Conservation (phyloP, 106 monocot genomes). For the Dioscorea zingiberensis region DNA sequence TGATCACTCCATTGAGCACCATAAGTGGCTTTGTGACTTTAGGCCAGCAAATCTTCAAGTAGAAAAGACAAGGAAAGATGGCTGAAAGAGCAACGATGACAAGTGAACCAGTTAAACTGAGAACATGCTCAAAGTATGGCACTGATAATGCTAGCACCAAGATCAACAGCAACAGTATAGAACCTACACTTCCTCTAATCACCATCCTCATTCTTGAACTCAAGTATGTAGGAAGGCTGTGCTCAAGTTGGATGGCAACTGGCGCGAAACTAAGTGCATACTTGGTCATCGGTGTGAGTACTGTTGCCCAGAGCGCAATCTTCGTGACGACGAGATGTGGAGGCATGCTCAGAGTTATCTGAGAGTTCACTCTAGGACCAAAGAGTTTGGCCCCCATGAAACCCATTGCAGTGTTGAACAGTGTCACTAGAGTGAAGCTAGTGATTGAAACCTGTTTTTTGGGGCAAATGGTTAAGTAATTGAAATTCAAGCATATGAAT, state of each 20-base stretch:
- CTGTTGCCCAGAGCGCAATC: slow-evolving; percentile 70
- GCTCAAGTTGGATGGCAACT: slow-evolving; percentile 64
- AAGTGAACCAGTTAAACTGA: slow-evolving; percentile 74
- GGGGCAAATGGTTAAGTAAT: neutral
- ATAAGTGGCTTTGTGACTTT: slow-evolving; percentile 16
- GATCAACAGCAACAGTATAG: slow-evolving; percentile 39
- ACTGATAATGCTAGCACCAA: slow-evolving; percentile 45
- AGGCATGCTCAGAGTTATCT: slow-evolving; percentile 84
- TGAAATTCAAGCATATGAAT: neutral
- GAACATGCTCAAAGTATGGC: slow-evolving; percentile 71
- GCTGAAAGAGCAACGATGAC: slow-evolving; percentile 53
- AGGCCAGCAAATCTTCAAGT: slow-evolving; percentile 63
- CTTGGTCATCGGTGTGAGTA: slow-evolving; percentile 85
- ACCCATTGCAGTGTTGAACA: slow-evolving; percentile 49
- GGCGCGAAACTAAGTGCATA: slow-evolving; percentile 82
- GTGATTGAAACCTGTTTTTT: slow-evolving; percentile 48
- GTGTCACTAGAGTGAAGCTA: slow-evolving; percentile 57
- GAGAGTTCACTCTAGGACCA: slow-evolving; percentile 55
- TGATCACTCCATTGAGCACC: slow-evolving; percentile 32
- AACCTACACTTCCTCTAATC: slow-evolving; percentile 45
- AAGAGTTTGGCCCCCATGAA: slow-evolving; percentile 75
- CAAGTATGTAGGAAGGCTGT: slow-evolving; percentile 41
- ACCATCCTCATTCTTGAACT: slow-evolving; percentile 24
- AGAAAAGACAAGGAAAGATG: slow-evolving; percentile 66
- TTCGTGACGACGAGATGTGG: slow-evolving; percentile 45